Base-by-base conservation (phyloP, 129 eudicot species). In the Chrysanthemum makinoi region DNA sequence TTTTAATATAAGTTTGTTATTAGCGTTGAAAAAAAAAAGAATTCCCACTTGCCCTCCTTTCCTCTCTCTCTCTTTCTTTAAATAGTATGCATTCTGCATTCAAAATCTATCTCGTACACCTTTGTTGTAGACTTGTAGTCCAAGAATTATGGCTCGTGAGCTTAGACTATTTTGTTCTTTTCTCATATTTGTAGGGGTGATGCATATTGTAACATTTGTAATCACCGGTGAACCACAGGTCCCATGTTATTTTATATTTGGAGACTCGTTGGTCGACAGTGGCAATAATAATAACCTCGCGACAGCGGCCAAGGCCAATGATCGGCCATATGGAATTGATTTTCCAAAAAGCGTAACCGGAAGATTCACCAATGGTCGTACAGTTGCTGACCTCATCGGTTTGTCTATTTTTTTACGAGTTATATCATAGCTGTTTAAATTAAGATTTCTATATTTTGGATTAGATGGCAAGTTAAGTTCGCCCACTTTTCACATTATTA, bases 311-410 rank as follows among this genome's bases (percentile, higher is more conserved):
- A 90, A 79, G 71, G 80, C 82, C 4, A 83, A 90, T 65, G 85
- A 65, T 43, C 47, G 44, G 4, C 97, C 97, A 2, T 90, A 87
- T 20, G 95, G 96, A 24, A 56, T 85, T 44, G 96, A 90, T 72
- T 85, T 76, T 65, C 84, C 85, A 4, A 73, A 7, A 5, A 94
- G 88, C 0, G 75, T 82, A 2, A 85, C 87, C 5, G 97, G 91
- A 59, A 69, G 97, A 62, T 91, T 91, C 65, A 59, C 83, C 77
- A 88, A 91, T 28, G 89, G 89, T 2, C 74, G 68, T 12, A 87
- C 70, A 0, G 24, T 64, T 1, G 83, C 79, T 0, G 96, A 91
- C 77, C 50, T 73, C 44, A 63, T 86, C 0, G 85, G 95, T 87
- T 10, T 48, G n/a, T n/a, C 49, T 52, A 58, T 16, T 64, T 50